Percentiles rank a stretch among this genome's conserved stretches.
These are phyloP conservation scores for Penicillium sp. DNA, from an alignment of 2,329 filamentous ascomycete genomes.

Conservation along the genomic window DNA sequence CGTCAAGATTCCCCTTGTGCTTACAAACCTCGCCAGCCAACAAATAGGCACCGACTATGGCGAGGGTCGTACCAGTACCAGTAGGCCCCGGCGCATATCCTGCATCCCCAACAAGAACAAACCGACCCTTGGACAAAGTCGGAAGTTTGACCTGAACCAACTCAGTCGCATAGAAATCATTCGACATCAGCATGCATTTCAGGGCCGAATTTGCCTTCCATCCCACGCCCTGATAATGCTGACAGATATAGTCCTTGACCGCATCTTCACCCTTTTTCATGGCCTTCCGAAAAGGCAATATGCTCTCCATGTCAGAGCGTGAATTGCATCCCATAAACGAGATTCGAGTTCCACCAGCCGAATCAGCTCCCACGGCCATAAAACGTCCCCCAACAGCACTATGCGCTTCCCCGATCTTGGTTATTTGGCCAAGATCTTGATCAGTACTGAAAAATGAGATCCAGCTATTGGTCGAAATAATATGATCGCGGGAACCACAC, in stretches of 20 bases:
- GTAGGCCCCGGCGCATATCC: constrained; percentile 34
- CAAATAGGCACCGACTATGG: constrained; percentile 49
- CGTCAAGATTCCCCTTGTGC: constrained; percentile 31
- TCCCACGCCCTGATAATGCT: constrained; percentile 28
- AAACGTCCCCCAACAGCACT: constrained; percentile 42
- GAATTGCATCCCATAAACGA: constrained; percentile 40
- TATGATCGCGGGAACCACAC: constrained; percentile 41
- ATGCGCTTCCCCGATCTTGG: constrained; percentile 38
- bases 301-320: constrained; percentile 26
- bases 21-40: constrained; percentile 51
- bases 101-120: constrained; percentile 42
- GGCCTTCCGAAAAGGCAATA: constrained; percentile 43
- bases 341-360: constrained; percentile 33
- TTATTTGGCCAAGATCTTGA: constrained; percentile 40
- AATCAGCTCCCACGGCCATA: constrained; percentile 31
- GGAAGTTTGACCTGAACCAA: constrained; percentile 34
- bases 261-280: constrained; percentile 34
- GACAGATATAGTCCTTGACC: constrained; percentile 33
- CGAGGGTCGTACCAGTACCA: constrained; percentile 36
- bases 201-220: constrained; percentile 35
- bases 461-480: constrained; percentile 42
- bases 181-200: constrained; percentile 27
- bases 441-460: constrained; percentile 45
- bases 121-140: constrained; percentile 30
- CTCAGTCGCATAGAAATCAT: constrained; percentile 40